phyloP scores from a whole-genome alignment of 129 eudicot genomes.

The Escallonia herrerae region DNA sequence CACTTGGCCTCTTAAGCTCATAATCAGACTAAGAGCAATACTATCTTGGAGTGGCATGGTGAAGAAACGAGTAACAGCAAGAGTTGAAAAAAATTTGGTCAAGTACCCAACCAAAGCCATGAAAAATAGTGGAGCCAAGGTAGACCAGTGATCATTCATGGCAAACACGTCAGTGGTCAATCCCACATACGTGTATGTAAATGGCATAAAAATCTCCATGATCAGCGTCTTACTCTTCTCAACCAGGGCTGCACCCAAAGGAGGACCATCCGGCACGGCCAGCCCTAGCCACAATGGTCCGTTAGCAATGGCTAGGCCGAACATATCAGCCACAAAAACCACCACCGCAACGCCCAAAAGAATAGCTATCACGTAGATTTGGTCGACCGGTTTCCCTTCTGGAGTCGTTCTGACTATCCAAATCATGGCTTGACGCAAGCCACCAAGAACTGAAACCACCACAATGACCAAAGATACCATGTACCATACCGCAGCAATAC shows the following conservation, averaged over 20 bases:
- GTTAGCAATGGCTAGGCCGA: constrained; percentile 65
- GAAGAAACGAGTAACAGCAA: constrained; percentile 35
- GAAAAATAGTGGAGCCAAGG: constrained; percentile 44
- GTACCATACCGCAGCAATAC: constrained; percentile 49
- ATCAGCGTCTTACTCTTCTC: constrained; percentile 58
- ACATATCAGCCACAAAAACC: constrained; percentile 53
- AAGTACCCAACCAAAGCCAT: constrained; percentile 38
- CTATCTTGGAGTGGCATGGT: constrained; percentile 59
- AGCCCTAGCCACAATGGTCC: constrained; percentile 89
- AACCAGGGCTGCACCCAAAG: constrained; percentile 70
- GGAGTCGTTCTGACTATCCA: constrained; percentile 64
- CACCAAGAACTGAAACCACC: constrained; percentile 23
- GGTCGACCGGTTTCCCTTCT: constrained; percentile 76
- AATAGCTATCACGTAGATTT: constrained; percentile 43
- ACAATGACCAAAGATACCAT: constrained; percentile 23
- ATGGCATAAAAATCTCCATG: constrained; percentile 61
- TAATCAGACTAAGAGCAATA: constrained; percentile 55
- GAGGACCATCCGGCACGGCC: constrained; percentile 90
- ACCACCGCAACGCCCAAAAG: constrained; percentile 48
- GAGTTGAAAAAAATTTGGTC: constrained; percentile 42
- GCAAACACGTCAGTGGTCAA: constrained; percentile 45
- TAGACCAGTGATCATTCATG: constrained; percentile 44
- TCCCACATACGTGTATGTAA: constrained; percentile 62
- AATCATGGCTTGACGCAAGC: constrained; percentile 38
- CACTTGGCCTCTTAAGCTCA: constrained; percentile 81